Base-by-base conservation (phyloP, 352 stramenopile species). In the Pythium diclinum region DNA sequence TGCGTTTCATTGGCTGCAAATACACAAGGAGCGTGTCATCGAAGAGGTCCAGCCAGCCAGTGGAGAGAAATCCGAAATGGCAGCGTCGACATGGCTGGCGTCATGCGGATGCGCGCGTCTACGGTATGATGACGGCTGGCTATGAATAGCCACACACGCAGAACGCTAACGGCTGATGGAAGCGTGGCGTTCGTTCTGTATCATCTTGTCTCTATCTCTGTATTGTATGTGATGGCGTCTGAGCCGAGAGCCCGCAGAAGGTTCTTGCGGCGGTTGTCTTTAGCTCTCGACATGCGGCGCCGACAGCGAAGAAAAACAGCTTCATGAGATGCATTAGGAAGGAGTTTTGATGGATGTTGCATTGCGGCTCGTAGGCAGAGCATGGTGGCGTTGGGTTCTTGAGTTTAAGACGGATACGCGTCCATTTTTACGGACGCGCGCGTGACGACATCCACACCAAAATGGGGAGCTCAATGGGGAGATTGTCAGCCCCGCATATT, bases 241-340 rank as follows among this genome's bases (percentile, higher is more conserved):
- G 44, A 51, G 44, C 44, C 19, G 44, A 51, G 44, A 51, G 44
- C 5, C 49, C 49, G 49, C 49, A 32, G 32, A 40, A 56, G 49
- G 49, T 56, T 56, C 23, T 56, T 40, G 25, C 49, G 25, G 49
- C 49, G 49, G 49, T 19, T 23, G 16, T 56, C 49, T 21, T 38
- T 6, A 28, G 49, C 49, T 56, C 49, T 56, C 49, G 49, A 56
- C 25, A 56, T 23, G 32, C 6, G 49, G 25, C 49, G 44, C 44
- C 44, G 13, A 51, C 9, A 51, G n/a, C 21, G 14, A 51, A 13
- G 21, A 8, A 30, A 6, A 6, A 6, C n/a, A n/a, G 44, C 44
- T 51, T 51, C 25, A 28, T 51, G 44, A 17, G 42, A 14, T 9
- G n/a, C 7, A 5, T 51, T 3, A 11, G 6, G 6, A 10, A 47